These are phyloP conservation scores for Citrus maxima DNA, from an alignment of 345 rosid genomes.

Conservation along the genomic window DNA sequence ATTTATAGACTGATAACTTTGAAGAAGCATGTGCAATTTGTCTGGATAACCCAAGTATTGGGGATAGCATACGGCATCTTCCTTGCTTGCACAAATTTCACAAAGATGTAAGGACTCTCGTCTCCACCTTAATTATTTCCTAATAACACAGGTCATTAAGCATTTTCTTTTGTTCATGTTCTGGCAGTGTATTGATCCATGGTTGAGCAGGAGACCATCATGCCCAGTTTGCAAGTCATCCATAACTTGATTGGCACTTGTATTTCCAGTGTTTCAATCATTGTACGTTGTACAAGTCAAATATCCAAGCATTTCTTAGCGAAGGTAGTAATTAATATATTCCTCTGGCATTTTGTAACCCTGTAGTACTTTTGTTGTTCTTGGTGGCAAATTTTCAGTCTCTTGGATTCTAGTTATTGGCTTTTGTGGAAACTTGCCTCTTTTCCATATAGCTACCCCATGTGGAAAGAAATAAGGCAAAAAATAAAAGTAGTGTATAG, in stretches of 20 bases:
- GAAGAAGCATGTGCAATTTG: constrained; percentile 82
- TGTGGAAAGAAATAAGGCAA: no score
- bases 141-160: neutral
- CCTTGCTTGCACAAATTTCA: constrained; percentile 99
- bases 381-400: neutral
- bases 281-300: neutral
- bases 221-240: constrained; percentile 95
- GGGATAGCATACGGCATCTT: constrained; percentile 87
- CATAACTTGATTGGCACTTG: constrained; percentile 35
- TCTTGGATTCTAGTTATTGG: neutral
- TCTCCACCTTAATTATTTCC: neutral
- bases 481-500: neutral
- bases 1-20: constrained; percentile 51
- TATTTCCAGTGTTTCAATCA: neutral
- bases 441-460: neutral
- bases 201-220: constrained; percentile 71
- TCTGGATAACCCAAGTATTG: constrained; percentile 69
- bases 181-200: constrained; percentile 93
- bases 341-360: neutral
- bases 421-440: neutral
- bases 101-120: constrained; percentile 55
- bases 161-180: constrained; percentile 9
- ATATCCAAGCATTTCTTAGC: neutral
- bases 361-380: neutral
- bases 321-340: neutral